phyloP scores from a whole-genome alignment of 176 grass and related monocot species.

The Aegilops umbellulata region DNA sequence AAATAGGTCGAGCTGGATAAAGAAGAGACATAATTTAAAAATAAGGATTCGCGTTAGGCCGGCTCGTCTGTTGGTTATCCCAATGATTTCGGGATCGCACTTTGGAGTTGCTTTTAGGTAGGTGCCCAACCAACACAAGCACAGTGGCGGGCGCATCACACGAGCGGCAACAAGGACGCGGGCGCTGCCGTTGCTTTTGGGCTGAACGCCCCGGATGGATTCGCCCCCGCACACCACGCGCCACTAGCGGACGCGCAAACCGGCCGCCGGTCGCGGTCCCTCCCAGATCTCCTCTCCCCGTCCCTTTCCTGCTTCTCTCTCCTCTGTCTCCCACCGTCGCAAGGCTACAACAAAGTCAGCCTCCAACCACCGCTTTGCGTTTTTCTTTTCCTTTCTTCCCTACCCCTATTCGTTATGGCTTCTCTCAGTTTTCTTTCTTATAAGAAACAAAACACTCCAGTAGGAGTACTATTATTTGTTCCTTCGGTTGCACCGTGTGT shows the following conservation, averaged over 20 bases:
- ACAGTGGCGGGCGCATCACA: neutral
- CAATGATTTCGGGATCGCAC: too few species aligned
- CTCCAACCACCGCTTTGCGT: neutral
- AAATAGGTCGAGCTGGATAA: too few species aligned
- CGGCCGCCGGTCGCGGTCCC: constrained; percentile 27
- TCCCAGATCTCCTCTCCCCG: neutral
- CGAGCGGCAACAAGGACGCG: neutral
- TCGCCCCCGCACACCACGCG: neutral
- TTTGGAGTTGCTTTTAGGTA: too few species aligned
- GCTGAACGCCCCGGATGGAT: neutral
- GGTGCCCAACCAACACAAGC: neutral
- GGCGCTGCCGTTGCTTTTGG: neutral
- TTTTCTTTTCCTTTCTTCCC: neutral
- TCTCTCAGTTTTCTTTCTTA: neutral
- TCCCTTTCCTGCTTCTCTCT: neutral
- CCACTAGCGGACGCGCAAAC: constrained; percentile 25
- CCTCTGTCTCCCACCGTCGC: neutral
- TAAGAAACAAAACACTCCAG: neutral
- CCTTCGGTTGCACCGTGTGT: neutral
- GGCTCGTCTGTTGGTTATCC: too few species aligned
- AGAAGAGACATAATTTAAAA: too few species aligned
- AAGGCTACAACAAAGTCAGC: neutral
- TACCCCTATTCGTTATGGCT: neutral
- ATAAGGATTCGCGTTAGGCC: too few species aligned
- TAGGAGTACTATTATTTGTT: neutral